Base-by-base conservation (phyloP, 73 alveolate species). In the Symbiodinium natans region DNA sequence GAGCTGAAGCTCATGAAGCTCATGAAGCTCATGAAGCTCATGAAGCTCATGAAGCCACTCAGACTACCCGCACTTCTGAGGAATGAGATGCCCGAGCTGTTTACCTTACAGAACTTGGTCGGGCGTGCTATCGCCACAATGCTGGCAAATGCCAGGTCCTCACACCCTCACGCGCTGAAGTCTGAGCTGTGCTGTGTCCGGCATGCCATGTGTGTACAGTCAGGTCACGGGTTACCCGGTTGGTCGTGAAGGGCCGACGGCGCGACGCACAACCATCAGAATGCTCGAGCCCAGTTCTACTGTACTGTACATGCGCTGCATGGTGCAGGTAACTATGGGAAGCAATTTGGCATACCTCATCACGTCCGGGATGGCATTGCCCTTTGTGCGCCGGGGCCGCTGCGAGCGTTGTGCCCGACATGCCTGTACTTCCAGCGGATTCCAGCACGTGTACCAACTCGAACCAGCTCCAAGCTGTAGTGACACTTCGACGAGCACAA, bases 181-280 rank as follows among this genome's bases (percentile, higher is more conserved):
- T 52, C 29, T 52, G 68, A n/a, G n/a, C n/a, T n/a, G n/a, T n/a
- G n/a, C n/a, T n/a, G n/a, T n/a, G n/a, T n/a, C n/a, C n/a, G n/a
- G n/a, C n/a, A n/a, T n/a, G n/a, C n/a, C n/a, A n/a, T n/a, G n/a
- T n/a, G n/a, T n/a, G n/a, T n/a, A n/a, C n/a, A n/a, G n/a, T 11
- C 33, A 88, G 95, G 77, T 90, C 80, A 90, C 96, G 0, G 96
- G 96, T 25, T 90, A 90, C 23, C 96, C 96, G 1, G 96, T 90
- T 68, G 96, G 96, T 15, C 96, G 96, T 41, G 96, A 90, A n/a
- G 96, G 96, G 80, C 96, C 96, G 39, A 90, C 96, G 41, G 96
- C 40, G 73, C 74, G 31, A 1, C n/a, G 33, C 88, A 34, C 13
- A 39, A 19, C 6, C n/a, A 10, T 17, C 71, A 52, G 23, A 8